Conservation (phyloP, 495 filamentous ascomycete species). For the Xylaria castorea region DNA sequence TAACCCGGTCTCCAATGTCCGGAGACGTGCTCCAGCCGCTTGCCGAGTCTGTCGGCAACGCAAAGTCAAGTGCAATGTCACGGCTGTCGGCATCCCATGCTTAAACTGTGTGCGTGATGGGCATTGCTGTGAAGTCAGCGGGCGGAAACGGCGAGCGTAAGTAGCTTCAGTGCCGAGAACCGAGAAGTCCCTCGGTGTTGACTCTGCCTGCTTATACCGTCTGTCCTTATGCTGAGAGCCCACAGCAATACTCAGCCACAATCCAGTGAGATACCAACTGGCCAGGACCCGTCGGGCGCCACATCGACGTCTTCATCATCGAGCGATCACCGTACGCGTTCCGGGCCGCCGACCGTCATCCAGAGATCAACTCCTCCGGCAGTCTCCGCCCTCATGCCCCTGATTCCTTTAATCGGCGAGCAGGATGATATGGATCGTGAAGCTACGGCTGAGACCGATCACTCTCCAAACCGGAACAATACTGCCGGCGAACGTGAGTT, state of each 20-base stretch:
- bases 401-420: not conserved
- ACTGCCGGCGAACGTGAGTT: not conserved
- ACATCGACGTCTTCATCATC: not conserved
- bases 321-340: not conserved
- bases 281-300: not conserved
- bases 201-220: not conserved
- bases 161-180: not conserved
- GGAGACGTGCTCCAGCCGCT: conserved; percentile 4
- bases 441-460: not conserved
- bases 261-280: not conserved
- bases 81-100: not conserved
- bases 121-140: conserved; percentile 4
- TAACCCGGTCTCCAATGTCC: not conserved
- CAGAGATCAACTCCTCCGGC: not conserved
- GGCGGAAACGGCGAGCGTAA: conserved; percentile 2
- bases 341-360: not conserved
- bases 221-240: not conserved
- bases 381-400: not conserved
- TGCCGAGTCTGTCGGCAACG: conserved; percentile 14
- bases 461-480: not conserved
- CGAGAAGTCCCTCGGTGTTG: not conserved
- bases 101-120: conserved; percentile 5
- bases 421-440: not conserved
- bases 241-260: not conserved
- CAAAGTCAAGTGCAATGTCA: conserved; percentile 14